Evolutionary conservation across 495 filamentous ascomycete species (phyloP).

Genomic region (Daldinia caldariorum): DNA sequence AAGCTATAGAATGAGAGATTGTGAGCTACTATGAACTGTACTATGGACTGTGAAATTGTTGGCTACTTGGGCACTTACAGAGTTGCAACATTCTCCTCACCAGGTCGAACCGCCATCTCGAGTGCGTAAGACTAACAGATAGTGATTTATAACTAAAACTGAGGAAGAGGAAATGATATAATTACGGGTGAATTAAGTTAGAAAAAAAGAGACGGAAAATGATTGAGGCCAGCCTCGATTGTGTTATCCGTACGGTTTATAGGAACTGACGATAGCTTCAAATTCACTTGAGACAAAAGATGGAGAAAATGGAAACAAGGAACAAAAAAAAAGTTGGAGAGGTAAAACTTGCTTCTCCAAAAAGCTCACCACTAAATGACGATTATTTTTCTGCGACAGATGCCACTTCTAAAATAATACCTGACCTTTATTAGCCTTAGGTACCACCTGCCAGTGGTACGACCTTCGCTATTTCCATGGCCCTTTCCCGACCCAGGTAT

Average conservation of each 20-base stretch:
- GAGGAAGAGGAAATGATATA: background rate
- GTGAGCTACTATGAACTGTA: background rate
- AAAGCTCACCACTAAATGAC: constrained; percentile 24
- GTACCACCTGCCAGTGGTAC: constrained; percentile 28
- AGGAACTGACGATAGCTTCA: constrained; percentile 24
- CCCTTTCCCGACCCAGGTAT: constrained; percentile 23
- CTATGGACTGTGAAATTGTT: background rate
- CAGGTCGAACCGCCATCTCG: constrained; percentile 78
- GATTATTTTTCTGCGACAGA: constrained; percentile 10
- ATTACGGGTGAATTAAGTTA: background rate
- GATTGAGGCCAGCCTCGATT: constrained; percentile 9
- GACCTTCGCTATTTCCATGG: background rate
- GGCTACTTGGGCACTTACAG: constrained; percentile 67
- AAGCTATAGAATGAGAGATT: constrained; percentile 65
- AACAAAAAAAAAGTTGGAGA: constrained; percentile 9
- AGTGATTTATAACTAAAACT: no score
- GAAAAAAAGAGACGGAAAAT: background rate
- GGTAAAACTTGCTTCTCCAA: constrained; percentile 1
- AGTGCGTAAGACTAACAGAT: constrained; percentile 21
- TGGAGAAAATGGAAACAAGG: background rate
- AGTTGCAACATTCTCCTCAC: constrained; percentile 81
- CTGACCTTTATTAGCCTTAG: constrained; percentile 2
- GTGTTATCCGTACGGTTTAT: background rate
- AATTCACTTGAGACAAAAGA: background rate
- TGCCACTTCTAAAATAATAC: constrained; percentile 18